Conservation (phyloP, 345 rosid genomes). For the Passiflora organensis region DNA sequence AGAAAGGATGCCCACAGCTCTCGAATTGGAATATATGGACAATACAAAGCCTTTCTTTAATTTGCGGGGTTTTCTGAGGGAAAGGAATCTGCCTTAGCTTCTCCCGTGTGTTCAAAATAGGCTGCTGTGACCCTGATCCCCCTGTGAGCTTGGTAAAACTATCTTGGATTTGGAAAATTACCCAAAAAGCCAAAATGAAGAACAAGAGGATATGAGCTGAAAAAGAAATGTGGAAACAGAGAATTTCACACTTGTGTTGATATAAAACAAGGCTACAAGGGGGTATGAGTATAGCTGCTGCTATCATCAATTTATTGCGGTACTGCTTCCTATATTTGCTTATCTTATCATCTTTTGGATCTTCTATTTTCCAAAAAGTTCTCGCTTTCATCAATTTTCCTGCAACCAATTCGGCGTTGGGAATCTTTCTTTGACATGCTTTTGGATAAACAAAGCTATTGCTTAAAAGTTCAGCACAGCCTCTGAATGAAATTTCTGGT, state of each 20-base stretch:
- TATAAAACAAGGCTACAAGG: slow-evolving; percentile 13
- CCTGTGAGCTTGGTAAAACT: slow-evolving; percentile 10
- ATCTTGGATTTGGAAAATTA: slow-evolving; percentile 14
- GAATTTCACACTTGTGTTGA: neutral
- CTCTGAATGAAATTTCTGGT: neutral
- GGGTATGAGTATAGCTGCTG: slow-evolving; percentile 7
- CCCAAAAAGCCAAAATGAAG: slow-evolving; percentile 9
- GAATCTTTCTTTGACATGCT: slow-evolving; percentile 26
- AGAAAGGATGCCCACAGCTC: neutral
- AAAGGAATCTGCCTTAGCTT: slow-evolving; percentile 7
- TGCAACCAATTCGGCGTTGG: slow-evolving; percentile 14
- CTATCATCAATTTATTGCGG: slow-evolving; percentile 22
- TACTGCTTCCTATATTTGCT: slow-evolving; percentile 10
- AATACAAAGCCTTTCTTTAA: slow-evolving; percentile 3
- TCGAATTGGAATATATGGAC: neutral
- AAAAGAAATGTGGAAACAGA: neutral
- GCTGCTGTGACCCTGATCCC: slow-evolving; percentile 1
- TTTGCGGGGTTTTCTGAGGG: slow-evolving; percentile 1
- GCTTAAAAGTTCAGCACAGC: slow-evolving; percentile 14
- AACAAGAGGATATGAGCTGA: neutral
- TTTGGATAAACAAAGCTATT: slow-evolving; percentile 13
- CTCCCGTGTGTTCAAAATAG: slow-evolving; percentile 4
- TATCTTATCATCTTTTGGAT: slow-evolving; percentile 9
- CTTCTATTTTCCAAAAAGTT: slow-evolving; percentile 12
- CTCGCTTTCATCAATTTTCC: slow-evolving; percentile 4